Conservation (phyloP, 306 rosid genomes). For the Carpinus fangiana region DNA sequence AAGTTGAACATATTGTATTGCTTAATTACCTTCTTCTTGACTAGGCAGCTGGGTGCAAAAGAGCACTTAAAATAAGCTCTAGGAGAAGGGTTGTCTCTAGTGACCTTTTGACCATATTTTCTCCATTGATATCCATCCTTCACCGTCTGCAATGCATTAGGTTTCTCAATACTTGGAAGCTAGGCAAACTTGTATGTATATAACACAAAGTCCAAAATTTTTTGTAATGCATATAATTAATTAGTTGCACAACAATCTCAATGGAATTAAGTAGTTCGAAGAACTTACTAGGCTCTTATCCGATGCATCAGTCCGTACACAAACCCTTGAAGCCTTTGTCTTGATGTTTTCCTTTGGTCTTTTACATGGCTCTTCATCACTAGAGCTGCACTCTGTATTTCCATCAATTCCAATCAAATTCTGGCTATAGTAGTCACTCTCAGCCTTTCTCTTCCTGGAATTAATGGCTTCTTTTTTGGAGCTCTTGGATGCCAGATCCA, state of each 20-base stretch:
- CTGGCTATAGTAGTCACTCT: slow-evolving; percentile 11
- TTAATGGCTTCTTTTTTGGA: slow-evolving; percentile 20
- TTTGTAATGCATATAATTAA: background rate
- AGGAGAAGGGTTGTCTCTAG: slow-evolving; percentile 92
- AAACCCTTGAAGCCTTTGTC: slow-evolving; percentile 53
- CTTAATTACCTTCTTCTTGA: slow-evolving; percentile 73
- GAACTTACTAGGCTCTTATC: slow-evolving; percentile 63
- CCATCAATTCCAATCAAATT: slow-evolving; percentile 17
- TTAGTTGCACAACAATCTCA: no score
- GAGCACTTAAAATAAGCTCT: slow-evolving; percentile 94
- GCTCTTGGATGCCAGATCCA: slow-evolving; percentile 32
- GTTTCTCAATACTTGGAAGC: background rate
- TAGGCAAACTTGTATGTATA: background rate
- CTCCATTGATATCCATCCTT: slow-evolving; percentile 97
- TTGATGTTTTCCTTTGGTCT: slow-evolving; percentile 38
- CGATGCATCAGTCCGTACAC: slow-evolving; percentile 58
- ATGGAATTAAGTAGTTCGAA: background rate
- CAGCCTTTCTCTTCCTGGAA: slow-evolving; percentile 57
- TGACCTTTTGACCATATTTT: slow-evolving; percentile 94
- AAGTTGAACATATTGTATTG: no score
- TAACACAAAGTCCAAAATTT: background rate
- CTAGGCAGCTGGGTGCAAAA: slow-evolving; percentile 75
- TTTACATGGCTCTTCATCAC: slow-evolving; percentile 53
- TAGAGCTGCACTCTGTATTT: slow-evolving; percentile 43
- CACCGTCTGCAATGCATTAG: slow-evolving; percentile 49